Percentiles rank a stretch among this genome's conserved stretches.
phyloP scores from a whole-genome alignment of 768 basidiomycete genomes.

The Auriscalpium orientale region DNA sequence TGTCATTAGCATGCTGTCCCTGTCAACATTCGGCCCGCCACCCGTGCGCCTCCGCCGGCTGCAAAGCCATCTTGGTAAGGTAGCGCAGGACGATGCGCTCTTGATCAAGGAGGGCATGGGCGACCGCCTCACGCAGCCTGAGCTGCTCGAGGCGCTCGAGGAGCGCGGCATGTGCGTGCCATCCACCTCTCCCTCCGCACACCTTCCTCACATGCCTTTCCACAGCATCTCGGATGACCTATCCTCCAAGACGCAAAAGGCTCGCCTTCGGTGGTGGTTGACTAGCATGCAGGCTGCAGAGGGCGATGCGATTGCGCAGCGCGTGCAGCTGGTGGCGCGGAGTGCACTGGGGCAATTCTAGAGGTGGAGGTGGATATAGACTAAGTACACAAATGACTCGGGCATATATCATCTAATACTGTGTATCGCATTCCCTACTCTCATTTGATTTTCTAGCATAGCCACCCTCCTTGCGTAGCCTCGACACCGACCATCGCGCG shows the following conservation, averaged over 20 bases:
- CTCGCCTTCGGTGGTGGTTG: slow-evolving; percentile 60
- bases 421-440: not conserved
- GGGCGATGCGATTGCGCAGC: slow-evolving; percentile 36
- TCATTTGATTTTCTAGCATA: too few species aligned
- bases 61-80: slow-evolving; percentile 26
- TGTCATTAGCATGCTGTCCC: slow-evolving; percentile 26
- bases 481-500: too few species aligned
- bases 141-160: slow-evolving; percentile 57
- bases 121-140: slow-evolving; percentile 39
- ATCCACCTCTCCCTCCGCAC: too few species aligned
- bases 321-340: slow-evolving; percentile 41
- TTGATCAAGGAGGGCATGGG: slow-evolving; percentile 42
- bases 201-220: not conserved
- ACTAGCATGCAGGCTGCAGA: slow-evolving; percentile 32
- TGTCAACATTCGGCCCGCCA: slow-evolving; percentile 32
- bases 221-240: slow-evolving; percentile 32
- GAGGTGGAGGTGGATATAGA: not conserved
- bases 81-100: slow-evolving; percentile 59
- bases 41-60: slow-evolving; percentile 28
- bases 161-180: slow-evolving; percentile 72
- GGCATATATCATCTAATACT: not conserved
- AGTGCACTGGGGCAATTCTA: slow-evolving; percentile 22
- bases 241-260: slow-evolving; percentile 36
- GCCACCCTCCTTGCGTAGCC: too few species aligned
- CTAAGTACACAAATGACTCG: not conserved